Evolutionary conservation across 2,329 filamentous ascomycete species (phyloP), one percentile per base, ranked within the genome.

Genomic region (Tolypocladium album): DNA sequence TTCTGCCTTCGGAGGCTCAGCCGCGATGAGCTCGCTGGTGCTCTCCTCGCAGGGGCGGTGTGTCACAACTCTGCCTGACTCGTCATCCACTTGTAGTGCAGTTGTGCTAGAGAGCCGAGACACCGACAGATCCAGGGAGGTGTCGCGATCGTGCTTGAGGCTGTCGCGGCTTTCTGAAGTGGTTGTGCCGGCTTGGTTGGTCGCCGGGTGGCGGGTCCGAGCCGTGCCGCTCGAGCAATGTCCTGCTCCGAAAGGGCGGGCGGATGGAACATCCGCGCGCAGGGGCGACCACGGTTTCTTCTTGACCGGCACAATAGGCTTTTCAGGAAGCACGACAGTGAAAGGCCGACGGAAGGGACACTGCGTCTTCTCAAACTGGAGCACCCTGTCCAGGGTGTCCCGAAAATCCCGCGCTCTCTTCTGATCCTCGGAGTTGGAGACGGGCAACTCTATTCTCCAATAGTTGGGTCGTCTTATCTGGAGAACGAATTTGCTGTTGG

Each of bases 391-490:
- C 36, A 96, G 74, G 11, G 90, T 87, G 13, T 77, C 76, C 67
- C 89, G 89, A 64, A 96, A 78, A 42, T 86, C 80, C 59, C 83
- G 80, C 5, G 90, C 85, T 64, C 84, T 82, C 52, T 78, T 75
- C 64, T 82, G 78, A 40, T 74, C 67, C 58, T 70, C 65, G 1
- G 62, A 39, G 0, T 83, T 83, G 42, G 79, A 79, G 20, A 85
- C 81, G 0, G 91, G 89, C 7, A 97, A 76, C 69, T 97, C 92
- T 67, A 97, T 94, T 64, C 92, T 86, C 82, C 94, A 96, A 72
- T 94, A 97, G 52, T 88, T 88, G 38, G 92, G 88, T 53, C 88
- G 84, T 27, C 91, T 82, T 64, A 95, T 90, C 64, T 92, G 88
- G 61, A 97, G 76, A n/a, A 96, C 88, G 66, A 96, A 96, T 66